phyloP scores from a whole-genome alignment of 179 eudicot genomes.

The Heliamphora pulchella region DNA sequence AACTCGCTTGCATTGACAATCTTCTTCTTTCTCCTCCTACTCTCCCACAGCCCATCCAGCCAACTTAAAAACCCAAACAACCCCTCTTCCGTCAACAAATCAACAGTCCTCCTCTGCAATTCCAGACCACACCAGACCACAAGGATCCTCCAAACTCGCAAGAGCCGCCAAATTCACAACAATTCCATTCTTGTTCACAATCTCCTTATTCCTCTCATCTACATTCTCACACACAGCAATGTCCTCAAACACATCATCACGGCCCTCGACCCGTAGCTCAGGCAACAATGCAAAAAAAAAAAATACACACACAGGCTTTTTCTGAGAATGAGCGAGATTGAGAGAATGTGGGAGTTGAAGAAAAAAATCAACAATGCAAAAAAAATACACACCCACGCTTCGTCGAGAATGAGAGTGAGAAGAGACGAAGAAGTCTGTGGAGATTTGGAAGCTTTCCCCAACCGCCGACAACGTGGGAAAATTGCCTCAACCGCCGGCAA shows the following conservation, averaged over 20 bases:
- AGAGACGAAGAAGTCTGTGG: no score
- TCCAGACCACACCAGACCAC: constrained; percentile 43
- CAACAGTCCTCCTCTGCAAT: constrained; percentile 47
- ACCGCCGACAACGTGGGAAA: no score
- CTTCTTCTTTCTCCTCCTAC: constrained; percentile 79
- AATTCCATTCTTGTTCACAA: constrained; percentile 51
- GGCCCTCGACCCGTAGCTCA: not conserved
- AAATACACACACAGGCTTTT: no score
- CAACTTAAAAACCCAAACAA: constrained; percentile 57
- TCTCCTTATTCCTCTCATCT: constrained; percentile 40
- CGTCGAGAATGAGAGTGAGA: no score
- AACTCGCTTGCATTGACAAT: constrained; percentile 69
- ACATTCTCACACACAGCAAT: constrained; percentile 15
- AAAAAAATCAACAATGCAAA: no score
- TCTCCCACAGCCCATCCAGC: constrained; percentile 79
- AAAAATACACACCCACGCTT: no score
- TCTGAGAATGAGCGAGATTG: no score
- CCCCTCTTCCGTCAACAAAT: constrained; percentile 45
- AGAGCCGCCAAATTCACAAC: constrained; percentile 50
- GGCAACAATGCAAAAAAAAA: no score
- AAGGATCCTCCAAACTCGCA: constrained; percentile 59
- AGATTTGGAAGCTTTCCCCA: no score
- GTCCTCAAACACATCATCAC: constrained; percentile 13
- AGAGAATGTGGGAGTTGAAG: no score
- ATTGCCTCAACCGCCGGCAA: no score